Percentiles rank a stretch among this genome's conserved stretches.
phyloP scores from a whole-genome alignment of 1,284 basidiomycete species.

The Salmacisia buchloeana region DNA sequence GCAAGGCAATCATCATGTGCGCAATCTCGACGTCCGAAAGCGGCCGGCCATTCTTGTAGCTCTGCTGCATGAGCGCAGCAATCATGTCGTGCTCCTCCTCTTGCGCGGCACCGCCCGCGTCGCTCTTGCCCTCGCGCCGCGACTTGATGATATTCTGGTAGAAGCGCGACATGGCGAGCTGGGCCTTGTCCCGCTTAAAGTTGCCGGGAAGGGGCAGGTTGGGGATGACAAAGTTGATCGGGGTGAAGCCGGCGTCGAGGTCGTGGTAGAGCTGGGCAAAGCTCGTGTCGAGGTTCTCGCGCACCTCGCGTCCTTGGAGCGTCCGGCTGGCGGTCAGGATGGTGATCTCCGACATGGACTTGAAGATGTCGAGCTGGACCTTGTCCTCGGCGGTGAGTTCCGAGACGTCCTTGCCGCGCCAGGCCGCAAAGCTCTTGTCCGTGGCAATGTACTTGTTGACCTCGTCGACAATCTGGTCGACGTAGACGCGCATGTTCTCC shows the following conservation, averaged over 20 bases:
- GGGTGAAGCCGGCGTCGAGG: conserved; percentile 66
- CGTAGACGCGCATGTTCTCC: conserved; percentile 86
- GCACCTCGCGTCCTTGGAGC: conserved; percentile 85
- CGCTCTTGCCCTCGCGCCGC: conserved; percentile 59
- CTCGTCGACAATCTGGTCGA: conserved; percentile 74
- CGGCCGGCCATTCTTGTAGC: conserved; percentile 74
- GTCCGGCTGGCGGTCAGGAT: conserved; percentile 90
- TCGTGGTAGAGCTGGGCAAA: conserved; percentile 84
- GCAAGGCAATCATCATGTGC: conserved; percentile 72
- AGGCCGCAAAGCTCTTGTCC: conserved; percentile 61
- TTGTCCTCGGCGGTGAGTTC: not conserved
- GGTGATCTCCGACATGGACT: conserved; percentile 81
- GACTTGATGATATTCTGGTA: conserved; percentile 82
- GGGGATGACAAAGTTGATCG: conserved; percentile 78
- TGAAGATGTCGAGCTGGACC: conserved; percentile 54
- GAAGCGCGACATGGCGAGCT: conserved; percentile 88
- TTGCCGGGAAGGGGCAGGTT: conserved; percentile 87
- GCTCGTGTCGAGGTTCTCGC: conserved; percentile 69
- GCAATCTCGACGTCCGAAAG: conserved; percentile 87
- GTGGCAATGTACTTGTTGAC: conserved; percentile 26
- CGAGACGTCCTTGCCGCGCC: conserved; percentile 13
- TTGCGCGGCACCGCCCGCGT: conserved; percentile 7
- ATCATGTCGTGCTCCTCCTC: conserved; percentile 80
- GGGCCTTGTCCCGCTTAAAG: conserved; percentile 77
- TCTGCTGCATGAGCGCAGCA: conserved; percentile 73